Evolutionary conservation across 2,329 filamentous ascomycete genomes (phyloP).

Genomic region (Fusarium sarcochroum): DNA sequence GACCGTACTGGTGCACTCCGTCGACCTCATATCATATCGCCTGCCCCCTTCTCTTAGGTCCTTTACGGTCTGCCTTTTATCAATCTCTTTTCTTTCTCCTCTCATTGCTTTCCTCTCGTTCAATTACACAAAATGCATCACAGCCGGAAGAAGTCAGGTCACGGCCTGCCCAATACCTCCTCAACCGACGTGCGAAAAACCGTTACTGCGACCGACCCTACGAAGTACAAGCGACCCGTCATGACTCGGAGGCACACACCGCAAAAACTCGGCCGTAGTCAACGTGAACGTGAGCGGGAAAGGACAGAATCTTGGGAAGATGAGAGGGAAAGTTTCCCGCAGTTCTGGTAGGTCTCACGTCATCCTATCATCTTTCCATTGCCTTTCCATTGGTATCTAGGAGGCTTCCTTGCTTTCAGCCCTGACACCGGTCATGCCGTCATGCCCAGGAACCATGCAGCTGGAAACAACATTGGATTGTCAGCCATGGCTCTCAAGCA

Average conservation of each 20-base stretch:
- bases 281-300: constrained; percentile 66
- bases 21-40: constrained; percentile 45
- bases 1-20: constrained; percentile 37
- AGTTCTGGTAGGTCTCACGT: constrained; percentile 70
- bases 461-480: constrained; percentile 5
- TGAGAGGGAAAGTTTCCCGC: constrained; percentile 74
- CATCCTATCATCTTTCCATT: constrained; percentile 15
- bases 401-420: constrained; percentile 37
- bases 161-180: constrained; percentile 66
- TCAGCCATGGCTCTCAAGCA: not conserved
- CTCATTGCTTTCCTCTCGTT: constrained; percentile 14
- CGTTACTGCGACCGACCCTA: constrained; percentile 60
- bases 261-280: constrained; percentile 66
- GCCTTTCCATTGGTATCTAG: constrained; percentile 25
- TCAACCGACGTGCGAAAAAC: constrained; percentile 69
- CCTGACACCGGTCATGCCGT: constrained; percentile 35
- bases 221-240: constrained; percentile 64
- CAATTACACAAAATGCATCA: constrained; percentile 64
- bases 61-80: constrained; percentile 34
- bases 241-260: constrained; percentile 62
- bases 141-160: constrained; percentile 69
- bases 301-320: constrained; percentile 68
- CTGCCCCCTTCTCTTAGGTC: constrained; percentile 31
- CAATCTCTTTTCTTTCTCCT: constrained; percentile 25
- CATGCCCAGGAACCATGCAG: constrained; percentile 34